Conservation (phyloP, 768 basidiomycete genomes). For the Serendipita sp. region DNA sequence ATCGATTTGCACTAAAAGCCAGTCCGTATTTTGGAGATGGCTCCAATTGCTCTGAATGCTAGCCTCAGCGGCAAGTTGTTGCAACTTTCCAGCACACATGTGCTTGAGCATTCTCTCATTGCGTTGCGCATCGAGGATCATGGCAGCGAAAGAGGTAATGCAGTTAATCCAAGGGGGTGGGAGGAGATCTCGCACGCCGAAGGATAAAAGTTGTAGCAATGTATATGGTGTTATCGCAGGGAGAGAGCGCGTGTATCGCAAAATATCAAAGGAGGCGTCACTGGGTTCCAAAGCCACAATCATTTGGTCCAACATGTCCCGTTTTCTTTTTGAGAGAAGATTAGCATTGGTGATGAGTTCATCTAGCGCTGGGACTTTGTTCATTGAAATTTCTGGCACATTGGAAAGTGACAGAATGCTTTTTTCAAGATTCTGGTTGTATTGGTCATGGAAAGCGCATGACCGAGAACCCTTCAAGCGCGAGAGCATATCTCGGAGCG, state of each 20-base stretch:
- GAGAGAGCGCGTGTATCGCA: background rate
- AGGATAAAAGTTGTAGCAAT: background rate
- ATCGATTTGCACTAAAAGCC: constrained; percentile 25
- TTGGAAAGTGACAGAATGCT: no score
- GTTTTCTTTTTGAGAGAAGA: no score
- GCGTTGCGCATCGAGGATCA: background rate
- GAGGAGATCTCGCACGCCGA: background rate
- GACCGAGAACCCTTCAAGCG: no score
- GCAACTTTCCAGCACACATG: background rate
- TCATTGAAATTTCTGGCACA: no score
- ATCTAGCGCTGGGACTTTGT: no score
- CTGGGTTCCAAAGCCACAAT: no score
- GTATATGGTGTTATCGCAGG: background rate
- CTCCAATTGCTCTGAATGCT: background rate
- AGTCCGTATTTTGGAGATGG: background rate
- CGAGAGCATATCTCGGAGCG: no score
- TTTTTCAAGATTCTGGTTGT: no score
- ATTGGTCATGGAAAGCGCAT: no score
- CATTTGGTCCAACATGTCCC: no score
- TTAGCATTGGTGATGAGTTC: no score
- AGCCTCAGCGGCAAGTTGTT: background rate
- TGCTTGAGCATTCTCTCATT: background rate
- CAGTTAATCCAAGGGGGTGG: background rate
- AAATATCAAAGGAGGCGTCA: no score
- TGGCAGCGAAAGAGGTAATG: background rate